Percentiles rank a stretch among this genome's conserved stretches.
Conservation (phyloP, 352 stramenopile species). For the Phytophthora pluvialis region DNA sequence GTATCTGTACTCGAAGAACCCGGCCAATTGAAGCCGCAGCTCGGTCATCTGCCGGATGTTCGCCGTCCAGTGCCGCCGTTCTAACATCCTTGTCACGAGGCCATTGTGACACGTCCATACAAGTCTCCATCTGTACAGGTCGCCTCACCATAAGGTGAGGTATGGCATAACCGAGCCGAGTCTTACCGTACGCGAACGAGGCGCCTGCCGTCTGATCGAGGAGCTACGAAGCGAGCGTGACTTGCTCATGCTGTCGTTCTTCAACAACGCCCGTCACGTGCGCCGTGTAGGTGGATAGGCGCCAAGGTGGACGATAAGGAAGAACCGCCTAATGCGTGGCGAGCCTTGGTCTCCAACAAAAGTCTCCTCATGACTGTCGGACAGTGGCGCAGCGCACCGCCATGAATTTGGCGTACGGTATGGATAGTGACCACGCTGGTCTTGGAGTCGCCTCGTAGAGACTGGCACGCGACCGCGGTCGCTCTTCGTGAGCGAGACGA, state of each 20-base stretch:
- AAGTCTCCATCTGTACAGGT: neutral
- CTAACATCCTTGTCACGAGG: constrained; percentile 32
- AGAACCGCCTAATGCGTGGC: constrained; percentile 7
- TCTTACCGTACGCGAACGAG: constrained; percentile 2
- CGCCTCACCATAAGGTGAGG: no score
- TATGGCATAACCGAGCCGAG: constrained; percentile 16
- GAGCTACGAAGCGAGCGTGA: constrained; percentile 11
- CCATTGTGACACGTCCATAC: constrained; percentile 10
- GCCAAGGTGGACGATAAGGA: constrained; percentile 29
- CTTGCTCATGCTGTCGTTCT: constrained; percentile 9
- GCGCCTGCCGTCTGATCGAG: constrained; percentile 29
- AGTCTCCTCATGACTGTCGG: constrained; percentile 9
- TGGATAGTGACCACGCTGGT: neutral
- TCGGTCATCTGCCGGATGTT: constrained; percentile 19
- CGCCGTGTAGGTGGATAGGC: constrained; percentile 22
- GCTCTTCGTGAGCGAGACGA: constrained; percentile 13
- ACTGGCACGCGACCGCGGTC: neutral
- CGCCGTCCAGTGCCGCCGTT: constrained; percentile 4
- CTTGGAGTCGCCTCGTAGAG: constrained; percentile 8
- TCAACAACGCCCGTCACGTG: constrained; percentile 27
- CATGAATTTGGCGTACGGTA: neutral
- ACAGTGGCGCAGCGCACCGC: constrained; percentile 11
- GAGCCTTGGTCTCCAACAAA: constrained; percentile 7
- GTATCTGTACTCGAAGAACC: no score
- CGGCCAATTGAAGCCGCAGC: neutral